Percentiles rank a stretch among this genome's conserved stretches.
phyloP scores from a whole-genome alignment of 2,329 filamentous ascomycete genomes.

The Domatiomyces globalis region DNA sequence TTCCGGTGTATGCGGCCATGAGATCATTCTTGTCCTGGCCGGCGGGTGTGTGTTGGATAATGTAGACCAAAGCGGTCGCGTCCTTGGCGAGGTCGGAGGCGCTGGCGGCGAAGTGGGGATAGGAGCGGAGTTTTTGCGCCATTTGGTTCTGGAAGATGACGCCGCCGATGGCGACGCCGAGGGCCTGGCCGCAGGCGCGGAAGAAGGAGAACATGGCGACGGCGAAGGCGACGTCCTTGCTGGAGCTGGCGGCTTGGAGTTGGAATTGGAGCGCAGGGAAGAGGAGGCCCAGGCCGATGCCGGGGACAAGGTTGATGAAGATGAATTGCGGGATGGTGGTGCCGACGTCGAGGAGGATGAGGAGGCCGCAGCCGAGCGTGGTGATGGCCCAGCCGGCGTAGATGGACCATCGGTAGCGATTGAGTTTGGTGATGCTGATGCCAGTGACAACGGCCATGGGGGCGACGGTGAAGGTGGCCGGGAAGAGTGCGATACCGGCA shows the following conservation, averaged over 20 bases:
- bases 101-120: conserved; percentile 34
- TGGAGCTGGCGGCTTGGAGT: conserved; percentile 47
- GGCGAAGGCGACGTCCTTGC: conserved; percentile 45
- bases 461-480: conserved; percentile 49
- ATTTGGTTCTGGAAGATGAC: conserved; percentile 56
- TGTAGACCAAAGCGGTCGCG: conserved; percentile 43
- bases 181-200: conserved; percentile 48
- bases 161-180: conserved; percentile 53
- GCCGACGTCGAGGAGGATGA: conserved; percentile 20
- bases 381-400: conserved; percentile 49
- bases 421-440: conserved; percentile 39
- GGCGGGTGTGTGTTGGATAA: conserved; percentile 42
- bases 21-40: conserved; percentile 29
- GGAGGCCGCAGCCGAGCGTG: conserved; percentile 45
- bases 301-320: conserved; percentile 44
- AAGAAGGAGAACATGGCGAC: conserved; percentile 55
- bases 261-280: conserved; percentile 47
- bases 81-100: conserved; percentile 41
- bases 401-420: conserved; percentile 46
- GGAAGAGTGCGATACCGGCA: conserved; percentile 43
- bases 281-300: conserved; percentile 54
- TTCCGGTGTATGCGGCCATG: conserved; percentile 40
- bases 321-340: conserved; percentile 34
- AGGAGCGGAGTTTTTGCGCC: conserved; percentile 35
- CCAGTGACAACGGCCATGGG: conserved; percentile 46